Base-by-base conservation (phyloP, 2,329 filamentous ascomycete species). In the Fragosphaeria purpurea region DNA sequence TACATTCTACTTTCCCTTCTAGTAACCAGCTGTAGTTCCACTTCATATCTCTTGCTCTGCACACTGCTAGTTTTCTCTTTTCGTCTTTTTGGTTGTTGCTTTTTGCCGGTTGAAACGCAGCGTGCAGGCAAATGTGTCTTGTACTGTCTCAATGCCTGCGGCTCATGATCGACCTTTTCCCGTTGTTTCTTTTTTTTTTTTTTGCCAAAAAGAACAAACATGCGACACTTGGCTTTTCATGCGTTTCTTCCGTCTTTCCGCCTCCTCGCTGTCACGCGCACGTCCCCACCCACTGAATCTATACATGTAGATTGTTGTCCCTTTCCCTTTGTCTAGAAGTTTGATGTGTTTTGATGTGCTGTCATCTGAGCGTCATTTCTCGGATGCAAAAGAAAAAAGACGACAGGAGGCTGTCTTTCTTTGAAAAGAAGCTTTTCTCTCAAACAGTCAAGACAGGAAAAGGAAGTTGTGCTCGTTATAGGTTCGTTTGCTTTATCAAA, bases 221-320 rank as follows among this genome's bases (percentile, higher is more conserved):
- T 50, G 48, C 38, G 43, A 50, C 48, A n/a, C 38, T 37, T 32
- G 30, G 35, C 11, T 9, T 22, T n/a, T 50, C 44, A 45, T 50
- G 48, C 43, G 42, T 50, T 46, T 50, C 48, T 50, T 50, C 22
- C 22, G 22, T 22, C 37, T 45, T 50, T 50, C 48, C 37, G 35
- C 7, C 41, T 12, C 30, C 30, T 5, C 45, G 7, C 48, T 13
- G 30, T 35, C 7, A 11, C 37, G 32, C n/a, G 10, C 43, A 4
- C 7, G 38, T 22, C 30, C 43, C 30, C 22, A 6, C 5, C 34
- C 34, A 33, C 32, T 37, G 48, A 31, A 46, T 50, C 32, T 6
- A 11, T 34, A 22, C 22, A 22, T 22, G 22, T 22, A 22, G 22
- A 22, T 22, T 22, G 42, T 33, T 31, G 43, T 41, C 38, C 38